These are phyloP conservation scores for Amanita rubescens DNA, from an alignment of 768 basidiomycete genomes.

Conservation along the genomic window DNA sequence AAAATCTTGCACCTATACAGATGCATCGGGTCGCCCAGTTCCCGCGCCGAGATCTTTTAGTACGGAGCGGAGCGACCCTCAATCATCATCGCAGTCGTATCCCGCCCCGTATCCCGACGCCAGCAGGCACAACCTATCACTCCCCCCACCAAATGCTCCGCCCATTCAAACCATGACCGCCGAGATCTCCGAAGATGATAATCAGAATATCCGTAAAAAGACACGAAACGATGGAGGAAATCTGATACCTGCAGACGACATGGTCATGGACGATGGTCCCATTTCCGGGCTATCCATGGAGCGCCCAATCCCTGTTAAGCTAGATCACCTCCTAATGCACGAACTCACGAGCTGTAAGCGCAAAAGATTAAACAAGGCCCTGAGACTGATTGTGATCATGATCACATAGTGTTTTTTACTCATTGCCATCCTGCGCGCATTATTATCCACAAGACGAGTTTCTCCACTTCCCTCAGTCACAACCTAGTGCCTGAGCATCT, in stretches of 20 bases:
- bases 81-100: constrained; percentile 17
- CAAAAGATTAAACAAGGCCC: constrained; percentile 8
- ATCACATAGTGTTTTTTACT: constrained; percentile 63
- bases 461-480: constrained; percentile 56
- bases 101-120: constrained; percentile 8
- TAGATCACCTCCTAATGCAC: constrained; percentile 58
- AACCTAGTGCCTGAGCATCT: constrained; percentile 65
- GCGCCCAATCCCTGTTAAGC: constrained; percentile 34
- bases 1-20: constrained; percentile 76
- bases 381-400: constrained; percentile 3
- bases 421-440: constrained; percentile 73
- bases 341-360: constrained; percentile 68
- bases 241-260: constrained; percentile 29
- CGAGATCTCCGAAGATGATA: constrained; percentile 34
- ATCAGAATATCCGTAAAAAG: constrained; percentile 38
- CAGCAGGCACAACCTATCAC: constrained; percentile 19
- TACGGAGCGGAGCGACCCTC: constrained; percentile 30
- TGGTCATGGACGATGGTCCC: constrained; percentile 34
- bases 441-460: constrained; percentile 75
- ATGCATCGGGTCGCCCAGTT: constrained; percentile 71
- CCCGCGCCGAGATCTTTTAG: constrained; percentile 57
- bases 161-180: constrained; percentile 12
- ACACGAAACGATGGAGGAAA: constrained; percentile 37
- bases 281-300: constrained; percentile 30
- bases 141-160: constrained; percentile 10